These are phyloP conservation scores for Amesomyces nigricolor DNA, from an alignment of 2,329 filamentous ascomycete species.

Conservation along the genomic window DNA sequence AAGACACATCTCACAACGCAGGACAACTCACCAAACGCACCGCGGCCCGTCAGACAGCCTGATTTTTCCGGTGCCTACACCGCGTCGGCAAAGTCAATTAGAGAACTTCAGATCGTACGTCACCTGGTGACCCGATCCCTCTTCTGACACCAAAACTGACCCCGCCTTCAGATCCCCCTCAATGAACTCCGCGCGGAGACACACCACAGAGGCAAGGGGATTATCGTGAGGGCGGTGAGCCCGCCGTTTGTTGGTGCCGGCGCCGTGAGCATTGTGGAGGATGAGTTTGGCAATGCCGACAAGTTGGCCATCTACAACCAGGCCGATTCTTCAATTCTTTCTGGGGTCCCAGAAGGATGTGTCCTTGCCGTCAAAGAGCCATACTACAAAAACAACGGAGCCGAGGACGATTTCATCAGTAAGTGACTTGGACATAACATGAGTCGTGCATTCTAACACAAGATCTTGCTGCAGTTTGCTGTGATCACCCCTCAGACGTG, in stretches of 20 bases:
- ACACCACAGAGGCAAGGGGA: slow-evolving; percentile 32
- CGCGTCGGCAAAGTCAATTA: slow-evolving; percentile 27
- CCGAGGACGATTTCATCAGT: slow-evolving; percentile 28
- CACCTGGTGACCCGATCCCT: background rate
- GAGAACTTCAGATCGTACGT: slow-evolving; percentile 28
- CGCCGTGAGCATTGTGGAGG: slow-evolving; percentile 33
- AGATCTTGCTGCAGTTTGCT: slow-evolving; percentile 23
- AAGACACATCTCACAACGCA: slow-evolving; percentile 25
- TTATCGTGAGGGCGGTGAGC: slow-evolving; percentile 31
- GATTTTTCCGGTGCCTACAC: slow-evolving; percentile 27
- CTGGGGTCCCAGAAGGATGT: slow-evolving; percentile 30
- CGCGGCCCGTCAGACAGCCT: slow-evolving; percentile 30
- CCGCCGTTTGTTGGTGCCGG: slow-evolving; percentile 32
- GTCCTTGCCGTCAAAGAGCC: slow-evolving; percentile 35
- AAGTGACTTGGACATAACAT: no score
- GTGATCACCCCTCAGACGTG: slow-evolving; percentile 34
- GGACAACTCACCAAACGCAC: slow-evolving; percentile 22
- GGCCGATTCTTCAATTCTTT: slow-evolving; percentile 31
- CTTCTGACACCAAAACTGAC: background rate
- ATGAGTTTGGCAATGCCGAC: slow-evolving; percentile 33
- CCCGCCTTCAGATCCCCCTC: slow-evolving; percentile 26
- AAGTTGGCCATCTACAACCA: slow-evolving; percentile 38
- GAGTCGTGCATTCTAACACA: no score
- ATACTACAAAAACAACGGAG: slow-evolving; percentile 32
- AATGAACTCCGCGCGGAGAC: slow-evolving; percentile 30